Evolutionary conservation across 768 basidiomycete species (phyloP).

Genomic region (Lanmaoa pseudosensibilis): DNA sequence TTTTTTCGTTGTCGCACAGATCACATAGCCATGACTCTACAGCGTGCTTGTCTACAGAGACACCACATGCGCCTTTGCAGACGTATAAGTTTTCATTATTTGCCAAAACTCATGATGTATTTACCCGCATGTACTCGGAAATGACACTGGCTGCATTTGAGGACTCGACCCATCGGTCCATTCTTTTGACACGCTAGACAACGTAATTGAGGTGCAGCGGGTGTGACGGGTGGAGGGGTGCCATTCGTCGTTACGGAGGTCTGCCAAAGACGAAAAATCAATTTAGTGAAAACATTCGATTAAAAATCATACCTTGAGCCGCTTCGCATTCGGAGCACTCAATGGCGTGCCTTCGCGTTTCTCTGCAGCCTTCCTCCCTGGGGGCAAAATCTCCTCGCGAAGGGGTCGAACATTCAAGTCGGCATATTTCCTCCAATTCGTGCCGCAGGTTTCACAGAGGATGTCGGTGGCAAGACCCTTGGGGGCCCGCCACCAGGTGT

Average conservation of each 20-base stretch:
- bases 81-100: conserved; percentile 6
- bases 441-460: conserved; percentile 84
- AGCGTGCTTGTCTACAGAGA: conserved; percentile 58
- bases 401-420: conserved; percentile 76
- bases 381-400: conserved; percentile 61
- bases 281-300: not conserved
- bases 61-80: conserved; percentile 62
- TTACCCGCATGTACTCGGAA: conserved; percentile 79
- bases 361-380: conserved; percentile 43
- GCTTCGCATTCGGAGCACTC: conserved; percentile 54
- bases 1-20: conserved; percentile 81
- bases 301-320: conserved; percentile 51
- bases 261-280: conserved; percentile 11
- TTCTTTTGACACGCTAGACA: conserved; percentile 75
- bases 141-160: conserved; percentile 79
- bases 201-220: conserved; percentile 58
- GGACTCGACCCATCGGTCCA: conserved; percentile 74
- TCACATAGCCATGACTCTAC: conserved; percentile 85
- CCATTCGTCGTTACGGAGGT: conserved; percentile 44
- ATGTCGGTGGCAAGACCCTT: conserved; percentile 76
- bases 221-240: conserved; percentile 61
- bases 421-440: conserved; percentile 91
- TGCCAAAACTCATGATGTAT: not conserved
- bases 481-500: conserved; percentile 89
- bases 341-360: conserved; percentile 65